Conservation (phyloP, 331 rosid genomes). For the Telfairia occidentalis region DNA sequence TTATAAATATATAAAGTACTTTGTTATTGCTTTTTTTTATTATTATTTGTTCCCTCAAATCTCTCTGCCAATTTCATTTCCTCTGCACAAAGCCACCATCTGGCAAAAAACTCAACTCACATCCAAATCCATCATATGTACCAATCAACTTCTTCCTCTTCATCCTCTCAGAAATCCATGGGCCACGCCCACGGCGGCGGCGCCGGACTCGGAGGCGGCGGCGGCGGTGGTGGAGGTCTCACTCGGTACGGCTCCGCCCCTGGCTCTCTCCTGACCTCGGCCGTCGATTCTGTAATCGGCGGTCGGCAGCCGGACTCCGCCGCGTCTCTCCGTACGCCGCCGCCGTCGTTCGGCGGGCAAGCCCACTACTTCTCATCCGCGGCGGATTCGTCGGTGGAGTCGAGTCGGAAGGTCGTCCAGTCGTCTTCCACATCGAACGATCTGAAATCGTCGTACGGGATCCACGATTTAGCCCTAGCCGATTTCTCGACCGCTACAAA, state of each 20-base stretch:
- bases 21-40: background rate
- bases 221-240: constrained; percentile 22
- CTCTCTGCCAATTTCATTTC: background rate
- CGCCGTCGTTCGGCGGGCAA: constrained; percentile 5
- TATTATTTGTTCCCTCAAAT: background rate
- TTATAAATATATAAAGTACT: background rate
- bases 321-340: constrained; percentile 17
- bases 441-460: constrained; percentile 24
- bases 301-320: constrained; percentile 8
- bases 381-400: constrained; percentile 32
- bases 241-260: constrained; percentile 76
- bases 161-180: constrained; percentile 31
- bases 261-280: constrained; percentile 45
- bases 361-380: constrained; percentile 45
- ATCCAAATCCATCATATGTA: constrained; percentile 22
- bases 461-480: constrained; percentile 23
- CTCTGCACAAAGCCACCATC: background rate
- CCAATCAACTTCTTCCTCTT: constrained; percentile 36
- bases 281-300: constrained; percentile 52
- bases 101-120: background rate
- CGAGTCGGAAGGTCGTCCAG: constrained; percentile 27
- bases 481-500: constrained; percentile 8
- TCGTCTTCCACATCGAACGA: constrained; percentile 13
- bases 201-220: background rate
- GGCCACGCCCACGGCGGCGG: constrained; percentile 9